Base-by-base conservation (phyloP, 805 yeast genomes). In the Kluyveromyces aestuarii region DNA sequence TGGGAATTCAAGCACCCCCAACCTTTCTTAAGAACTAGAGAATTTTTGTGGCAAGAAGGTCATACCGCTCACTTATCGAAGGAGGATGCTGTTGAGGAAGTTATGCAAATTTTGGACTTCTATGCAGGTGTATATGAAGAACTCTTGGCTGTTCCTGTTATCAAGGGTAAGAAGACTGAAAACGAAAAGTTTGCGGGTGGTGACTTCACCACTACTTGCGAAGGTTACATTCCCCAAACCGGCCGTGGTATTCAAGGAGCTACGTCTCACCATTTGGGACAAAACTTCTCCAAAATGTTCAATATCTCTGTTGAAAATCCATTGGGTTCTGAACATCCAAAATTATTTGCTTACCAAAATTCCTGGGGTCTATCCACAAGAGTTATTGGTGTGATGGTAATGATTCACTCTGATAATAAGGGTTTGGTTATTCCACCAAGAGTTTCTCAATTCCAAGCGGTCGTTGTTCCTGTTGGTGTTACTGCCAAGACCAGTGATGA, bases 1-100 rank as follows among this genome's bases (percentile, higher is more conserved):
- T 93, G 99, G 99, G 99, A 93, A 73, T 93, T 93, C 75, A 93
- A 93, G 76, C 98, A 93, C 71, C 99, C 99, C 50, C 99, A 93
- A 74, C 99, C 99, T 45, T 93, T 93, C 72, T 74, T 93, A 66
- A 86, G 99, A 79, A 95, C 99, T 13, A 85, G 99, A 74, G 99
- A 93, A 73, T 93, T 93, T 73, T 76, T 93, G 70, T 93, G 99
- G 99, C 99, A 93, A 74, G 99, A 93, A 74, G 99, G 99, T 60
- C 99, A 93, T 75, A 93, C 99, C 45, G 99, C 96, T 48, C 96
- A 87, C 69, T 77, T 95, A 64, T 85, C 95, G 49, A 70, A 74
- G 55, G 87, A 81, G 52, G 93, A 79, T 52, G 96, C 99, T 33
- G 76, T 77, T 52, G 73, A 73, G 50, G 98, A 93, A 73, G 98